phyloP scores from a whole-genome alignment of 1,284 basidiomycete species.

The Xerocomus minutiporus region DNA sequence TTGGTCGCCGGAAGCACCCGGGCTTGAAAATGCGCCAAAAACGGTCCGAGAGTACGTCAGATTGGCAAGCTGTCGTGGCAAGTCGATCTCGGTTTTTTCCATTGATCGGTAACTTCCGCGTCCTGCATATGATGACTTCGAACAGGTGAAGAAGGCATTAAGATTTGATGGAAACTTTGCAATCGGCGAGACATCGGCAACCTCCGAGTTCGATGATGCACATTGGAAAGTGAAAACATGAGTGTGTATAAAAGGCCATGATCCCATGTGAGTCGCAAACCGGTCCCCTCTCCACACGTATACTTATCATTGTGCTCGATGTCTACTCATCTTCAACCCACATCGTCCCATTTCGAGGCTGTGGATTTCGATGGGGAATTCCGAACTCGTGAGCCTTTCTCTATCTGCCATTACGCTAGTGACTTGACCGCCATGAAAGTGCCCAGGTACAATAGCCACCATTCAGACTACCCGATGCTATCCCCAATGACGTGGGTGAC shows the following conservation, averaged over 20 bases:
- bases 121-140: too few species aligned
- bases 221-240: too few species aligned
- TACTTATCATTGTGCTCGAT: not conserved
- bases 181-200: too few species aligned
- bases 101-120: too few species aligned
- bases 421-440: not conserved
- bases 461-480: not conserved
- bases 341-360: not conserved
- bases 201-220: too few species aligned
- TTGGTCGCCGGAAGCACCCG: too few species aligned
- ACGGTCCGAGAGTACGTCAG: too few species aligned
- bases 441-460: not conserved
- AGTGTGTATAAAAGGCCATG: not conserved
- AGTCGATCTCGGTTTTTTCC: too few species aligned
- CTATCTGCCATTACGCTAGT: not conserved
- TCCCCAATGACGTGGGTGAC: not conserved
- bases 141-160: too few species aligned
- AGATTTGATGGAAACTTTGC: too few species aligned
- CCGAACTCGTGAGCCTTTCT: not conserved
- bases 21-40: too few species aligned
- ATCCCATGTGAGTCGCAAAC: not conserved
- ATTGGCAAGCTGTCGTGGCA: too few species aligned
- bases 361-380: not conserved
- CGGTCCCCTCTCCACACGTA: not conserved
- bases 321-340: not conserved